Base-by-base conservation (phyloP, 2,329 filamentous ascomycete genomes). In the Fusarium abutilonis region DNA sequence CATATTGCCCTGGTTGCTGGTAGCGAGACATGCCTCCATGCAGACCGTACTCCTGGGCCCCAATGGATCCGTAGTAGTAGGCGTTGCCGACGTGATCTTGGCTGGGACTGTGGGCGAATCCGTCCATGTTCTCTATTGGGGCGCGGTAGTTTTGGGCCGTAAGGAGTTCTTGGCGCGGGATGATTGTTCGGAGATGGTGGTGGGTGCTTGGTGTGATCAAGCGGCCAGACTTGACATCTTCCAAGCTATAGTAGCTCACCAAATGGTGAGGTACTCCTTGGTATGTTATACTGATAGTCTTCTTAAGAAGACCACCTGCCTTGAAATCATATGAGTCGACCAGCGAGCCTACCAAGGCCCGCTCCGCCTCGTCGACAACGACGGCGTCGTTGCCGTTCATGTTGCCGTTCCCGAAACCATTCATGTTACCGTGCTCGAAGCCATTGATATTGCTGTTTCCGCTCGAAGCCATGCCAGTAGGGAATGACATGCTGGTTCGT, bases 301-400 rank as follows among this genome's bases (percentile, higher is more conserved):
- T 97, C 82, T 97, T 97, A 62, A 97, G 86, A 36, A 97, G 78
- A 0, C 93, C 93, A 2, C 87, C 85, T 13, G 87, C 81, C 71
- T 95, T 95, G 82, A 97, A 97, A 29, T 88, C 86, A 69, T 97
- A 97, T 1, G 90, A 93, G 76, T 96, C 93, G n/a, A 94, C 86
- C 11, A 97, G 81, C 1, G 92, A 96, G 6, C 93, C 93, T 40
- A 95, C 87, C 49, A 93, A 70, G 1, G 76, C 70, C 50, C 80
- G 71, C 39, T 79, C 74, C 0, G 69, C 49, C 1, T 76, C 80
- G 4, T 52, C 50, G 3, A 54, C n/a, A 4, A 8, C 9, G 10
- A 17, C 14, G 36, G 68, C 73, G 38, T 53, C 45, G 17, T 35
- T 46, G 9, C 31, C 31, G 31, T 34, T 34, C 31, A 34, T 34